Conservation (phyloP, 2,329 filamentous ascomycete genomes). For the Colletotrichum somersetense region DNA sequence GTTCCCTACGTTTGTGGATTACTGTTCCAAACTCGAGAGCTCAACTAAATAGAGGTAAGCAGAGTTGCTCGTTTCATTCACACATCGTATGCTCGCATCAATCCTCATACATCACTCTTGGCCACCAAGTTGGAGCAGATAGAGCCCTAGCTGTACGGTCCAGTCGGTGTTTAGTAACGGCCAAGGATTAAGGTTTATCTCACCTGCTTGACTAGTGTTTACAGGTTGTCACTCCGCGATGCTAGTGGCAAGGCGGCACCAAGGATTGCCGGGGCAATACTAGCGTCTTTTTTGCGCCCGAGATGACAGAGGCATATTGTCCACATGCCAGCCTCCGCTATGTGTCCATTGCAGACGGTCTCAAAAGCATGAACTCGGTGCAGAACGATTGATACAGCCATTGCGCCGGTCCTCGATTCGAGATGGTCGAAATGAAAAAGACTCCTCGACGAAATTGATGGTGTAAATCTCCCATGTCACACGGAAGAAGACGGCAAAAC, state of each 20-base stretch:
- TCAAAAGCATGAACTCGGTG: background rate
- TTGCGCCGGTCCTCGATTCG: background rate
- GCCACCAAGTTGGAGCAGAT: background rate
- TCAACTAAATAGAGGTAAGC: no score
- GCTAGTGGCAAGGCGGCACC: background rate
- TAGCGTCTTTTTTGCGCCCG: background rate
- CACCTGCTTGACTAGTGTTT: background rate
- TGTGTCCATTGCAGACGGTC: background rate
- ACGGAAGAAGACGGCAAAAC: no score
- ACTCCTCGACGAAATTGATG: background rate
- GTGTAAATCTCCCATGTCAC: background rate
- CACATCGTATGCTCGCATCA: background rate
- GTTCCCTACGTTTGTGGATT: no score
- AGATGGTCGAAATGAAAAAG: background rate
- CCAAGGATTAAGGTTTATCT: background rate
- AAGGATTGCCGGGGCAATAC: background rate
- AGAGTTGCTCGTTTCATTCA: no score
- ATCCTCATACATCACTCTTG: background rate
- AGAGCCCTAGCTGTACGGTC: background rate
- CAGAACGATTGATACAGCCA: background rate
- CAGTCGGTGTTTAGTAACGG: background rate
- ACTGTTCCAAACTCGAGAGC: no score
- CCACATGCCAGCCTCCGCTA: background rate
- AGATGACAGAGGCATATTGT: background rate
- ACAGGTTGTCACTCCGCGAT: background rate